Conservation (phyloP, 148 eudicot species). For the Rhododendron vialii region DNA sequence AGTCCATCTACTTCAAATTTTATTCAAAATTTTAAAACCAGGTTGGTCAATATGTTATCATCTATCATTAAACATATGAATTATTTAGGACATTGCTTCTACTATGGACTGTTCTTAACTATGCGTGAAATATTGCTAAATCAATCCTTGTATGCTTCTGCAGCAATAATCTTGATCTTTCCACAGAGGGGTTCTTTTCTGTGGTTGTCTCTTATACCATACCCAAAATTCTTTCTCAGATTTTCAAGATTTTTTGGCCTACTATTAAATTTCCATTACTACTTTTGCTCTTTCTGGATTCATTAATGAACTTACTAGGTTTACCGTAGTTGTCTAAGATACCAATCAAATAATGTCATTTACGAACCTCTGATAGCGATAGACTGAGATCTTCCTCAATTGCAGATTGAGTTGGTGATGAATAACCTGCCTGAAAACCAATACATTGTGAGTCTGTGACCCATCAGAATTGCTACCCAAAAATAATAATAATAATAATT, state of each 20-base stretch:
- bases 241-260: neutral
- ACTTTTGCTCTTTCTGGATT: neutral
- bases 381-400: constrained; percentile 67
- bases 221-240: neutral
- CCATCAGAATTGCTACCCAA: neutral
- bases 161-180: neutral
- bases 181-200: neutral
- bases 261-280: neutral
- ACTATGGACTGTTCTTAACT: neutral
- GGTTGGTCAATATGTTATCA: neutral
- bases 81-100: neutral
- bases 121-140: neutral
- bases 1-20: neutral
- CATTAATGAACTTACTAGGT: neutral
- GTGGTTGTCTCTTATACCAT: neutral
- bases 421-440: constrained; percentile 66
- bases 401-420: constrained; percentile 78
- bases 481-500: neutral
- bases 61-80: neutral
- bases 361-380: constrained; percentile 62
- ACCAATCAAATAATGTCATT: neutral
- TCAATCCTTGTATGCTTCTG: neutral
- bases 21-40: neutral
- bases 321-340: neutral
- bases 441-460: neutral